Evolutionary conservation across 1,284 basidiomycete species (phyloP).

Genomic region (Melampsora americana): DNA sequence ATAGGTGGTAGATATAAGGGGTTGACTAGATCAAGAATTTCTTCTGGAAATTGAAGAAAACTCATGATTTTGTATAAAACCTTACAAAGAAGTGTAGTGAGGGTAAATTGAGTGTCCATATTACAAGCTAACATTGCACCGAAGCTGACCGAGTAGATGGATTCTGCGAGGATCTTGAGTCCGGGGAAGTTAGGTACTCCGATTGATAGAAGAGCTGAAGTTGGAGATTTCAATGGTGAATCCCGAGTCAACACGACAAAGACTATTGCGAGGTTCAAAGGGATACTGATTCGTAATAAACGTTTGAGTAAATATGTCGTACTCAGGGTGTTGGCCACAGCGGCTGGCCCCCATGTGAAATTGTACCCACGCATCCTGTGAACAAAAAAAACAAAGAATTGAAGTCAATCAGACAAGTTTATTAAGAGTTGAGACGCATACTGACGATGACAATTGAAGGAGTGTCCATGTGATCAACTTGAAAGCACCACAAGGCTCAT

Average conservation of each 20-base stretch:
- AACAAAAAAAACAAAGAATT: not conserved
- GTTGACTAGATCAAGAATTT: not conserved
- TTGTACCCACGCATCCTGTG: not conserved
- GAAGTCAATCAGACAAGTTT: not conserved
- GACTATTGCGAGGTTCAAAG: not conserved
- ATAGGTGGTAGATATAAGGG: conserved; percentile 3
- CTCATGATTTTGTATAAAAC: not conserved
- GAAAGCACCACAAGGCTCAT: not conserved
- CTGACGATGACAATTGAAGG: conserved; percentile 3
- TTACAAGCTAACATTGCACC: not conserved
- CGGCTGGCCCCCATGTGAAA: conserved; percentile 6
- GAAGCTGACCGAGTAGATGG: not conserved
- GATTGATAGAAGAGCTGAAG: not conserved
- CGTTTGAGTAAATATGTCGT: not conserved
- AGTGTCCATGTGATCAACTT: conserved; percentile 6
- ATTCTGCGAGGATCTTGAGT: conserved; percentile 6
- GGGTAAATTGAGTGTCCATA: conserved; percentile 12
- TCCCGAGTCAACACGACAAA: not conserved
- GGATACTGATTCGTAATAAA: not conserved
- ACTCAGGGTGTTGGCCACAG: not conserved
- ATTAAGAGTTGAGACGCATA: no score
- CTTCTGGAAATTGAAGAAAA: not conserved
- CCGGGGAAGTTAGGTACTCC: conserved; percentile 13
- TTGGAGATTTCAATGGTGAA: not conserved
- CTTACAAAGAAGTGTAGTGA: not conserved